These are phyloP conservation scores for Peronosclerospora sorghi DNA, from an alignment of 352 stramenopile species.

Conservation along the genomic window DNA sequence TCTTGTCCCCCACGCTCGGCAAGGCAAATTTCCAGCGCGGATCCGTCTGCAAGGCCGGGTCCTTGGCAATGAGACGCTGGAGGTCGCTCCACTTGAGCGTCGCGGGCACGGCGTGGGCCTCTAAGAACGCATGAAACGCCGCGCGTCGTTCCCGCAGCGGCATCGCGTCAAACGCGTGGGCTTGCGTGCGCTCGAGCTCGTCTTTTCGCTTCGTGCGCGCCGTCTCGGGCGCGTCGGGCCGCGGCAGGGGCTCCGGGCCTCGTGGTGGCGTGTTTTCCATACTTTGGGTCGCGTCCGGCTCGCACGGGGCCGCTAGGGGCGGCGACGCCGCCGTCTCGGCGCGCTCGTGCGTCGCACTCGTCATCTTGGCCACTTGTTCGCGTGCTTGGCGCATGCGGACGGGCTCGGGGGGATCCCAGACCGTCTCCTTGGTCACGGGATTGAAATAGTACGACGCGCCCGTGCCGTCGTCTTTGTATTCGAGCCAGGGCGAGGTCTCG, in stretches of 20 bases:
- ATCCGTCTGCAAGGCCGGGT: conserved; percentile 37
- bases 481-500: conserved; percentile 33
- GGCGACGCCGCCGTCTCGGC: conserved; percentile 3
- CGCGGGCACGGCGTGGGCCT: conserved; percentile 52
- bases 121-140: conserved; percentile 62
- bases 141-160: conserved; percentile 36
- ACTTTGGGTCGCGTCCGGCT: too few relatives aligned
- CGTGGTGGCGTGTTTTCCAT: too few relatives aligned
- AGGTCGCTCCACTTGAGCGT: conserved; percentile 70
- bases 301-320: neutral
- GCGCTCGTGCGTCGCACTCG: conserved; percentile 16
- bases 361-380: conserved; percentile 60
- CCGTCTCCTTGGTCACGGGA: conserved; percentile 49
- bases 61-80: conserved; percentile 46
- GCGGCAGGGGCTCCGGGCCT: conserved; percentile 18
- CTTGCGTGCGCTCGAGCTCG: conserved; percentile 27
- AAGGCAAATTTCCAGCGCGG: conserved; percentile 60
- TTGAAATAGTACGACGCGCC: conserved; percentile 78
- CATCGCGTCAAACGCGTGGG: conserved; percentile 38
- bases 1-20: conserved; percentile 63
- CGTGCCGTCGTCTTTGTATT: conserved; percentile 68
- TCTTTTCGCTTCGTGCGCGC: conserved; percentile 32
- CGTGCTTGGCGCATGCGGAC: conserved; percentile 65
- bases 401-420: conserved; percentile 76
- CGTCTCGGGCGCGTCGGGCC: conserved; percentile 13